phyloP scores from a whole-genome alignment of 768 basidiomycete genomes.

The Thelephora ganbajun region DNA sequence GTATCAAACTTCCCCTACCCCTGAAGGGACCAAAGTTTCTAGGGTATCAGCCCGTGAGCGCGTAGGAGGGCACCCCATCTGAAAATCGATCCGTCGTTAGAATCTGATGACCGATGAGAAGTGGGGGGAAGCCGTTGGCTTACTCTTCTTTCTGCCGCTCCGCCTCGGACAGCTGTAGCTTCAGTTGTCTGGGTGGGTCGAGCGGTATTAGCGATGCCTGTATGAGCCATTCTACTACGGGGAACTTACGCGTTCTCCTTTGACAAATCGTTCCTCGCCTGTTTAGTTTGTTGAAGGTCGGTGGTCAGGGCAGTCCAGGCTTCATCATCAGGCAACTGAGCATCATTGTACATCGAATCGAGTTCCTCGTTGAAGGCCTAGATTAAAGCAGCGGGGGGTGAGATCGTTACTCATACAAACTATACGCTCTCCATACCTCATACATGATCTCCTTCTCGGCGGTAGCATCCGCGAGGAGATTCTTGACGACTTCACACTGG shows the following conservation, averaged over 20 bases:
- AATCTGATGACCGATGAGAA: slow-evolving; percentile 1
- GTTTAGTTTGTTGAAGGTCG: slow-evolving; percentile 66
- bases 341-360: slow-evolving; percentile 81
- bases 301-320: slow-evolving; percentile 68
- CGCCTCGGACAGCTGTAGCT: slow-evolving; percentile 51
- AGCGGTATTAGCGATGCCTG: background rate
- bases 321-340: slow-evolving; percentile 67
- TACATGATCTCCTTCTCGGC: slow-evolving; percentile 91
- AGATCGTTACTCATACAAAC: background rate
- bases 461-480: slow-evolving; percentile 60
- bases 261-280: slow-evolving; percentile 53
- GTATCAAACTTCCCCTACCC: too few relatives aligned
- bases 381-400: background rate
- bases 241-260: slow-evolving; percentile 68
- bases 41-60: slow-evolving; percentile 30
- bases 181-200: slow-evolving; percentile 38
- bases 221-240: background rate
- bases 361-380: slow-evolving; percentile 93
- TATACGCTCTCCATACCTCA: slow-evolving; percentile 37
- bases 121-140: slow-evolving; percentile 19
- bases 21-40: slow-evolving; percentile 1
- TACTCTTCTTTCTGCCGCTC: slow-evolving; percentile 76
- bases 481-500: slow-evolving; percentile 70
- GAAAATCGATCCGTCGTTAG: slow-evolving; percentile 2
- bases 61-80: slow-evolving; percentile 60